Conservation (phyloP, 805 yeast species). For the Pichia paraexigua region DNA sequence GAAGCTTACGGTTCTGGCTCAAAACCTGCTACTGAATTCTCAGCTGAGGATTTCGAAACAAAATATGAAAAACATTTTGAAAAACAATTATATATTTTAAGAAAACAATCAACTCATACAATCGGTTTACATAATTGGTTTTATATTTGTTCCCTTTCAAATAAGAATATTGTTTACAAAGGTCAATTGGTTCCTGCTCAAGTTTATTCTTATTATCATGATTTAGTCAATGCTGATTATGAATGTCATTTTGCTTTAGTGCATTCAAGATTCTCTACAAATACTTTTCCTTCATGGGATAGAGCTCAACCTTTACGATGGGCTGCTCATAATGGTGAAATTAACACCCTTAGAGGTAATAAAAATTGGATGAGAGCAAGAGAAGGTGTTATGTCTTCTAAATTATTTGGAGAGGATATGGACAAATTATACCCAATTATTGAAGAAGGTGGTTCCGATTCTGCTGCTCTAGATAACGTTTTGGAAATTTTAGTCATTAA, state of each 20-base stretch:
- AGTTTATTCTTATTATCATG: slow-evolving; percentile 91
- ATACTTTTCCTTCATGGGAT: slow-evolving; percentile 99
- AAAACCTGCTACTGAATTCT: slow-evolving; percentile 23
- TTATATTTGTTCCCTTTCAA: slow-evolving; percentile 87
- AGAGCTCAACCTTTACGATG: slow-evolving; percentile 96
- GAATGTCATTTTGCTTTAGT: slow-evolving; percentile 94
- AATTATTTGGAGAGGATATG: slow-evolving; percentile 82
- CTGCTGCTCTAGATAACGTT: slow-evolving; percentile 96
- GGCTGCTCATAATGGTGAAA: slow-evolving; percentile 99
- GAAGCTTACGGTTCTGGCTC: slow-evolving; percentile 37
- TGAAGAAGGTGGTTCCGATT: slow-evolving; percentile 98
- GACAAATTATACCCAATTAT: slow-evolving; percentile 90
- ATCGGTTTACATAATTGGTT: slow-evolving; percentile 97
- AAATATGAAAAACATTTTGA: slow-evolving; percentile 62
- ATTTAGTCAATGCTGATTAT: slow-evolving; percentile 81
- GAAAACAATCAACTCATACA: slow-evolving; percentile 84
- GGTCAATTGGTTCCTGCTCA: slow-evolving; percentile 97
- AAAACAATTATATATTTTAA: slow-evolving; percentile 72
- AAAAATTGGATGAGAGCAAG: slow-evolving; percentile 99
- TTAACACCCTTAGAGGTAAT: slow-evolving; percentile 93
- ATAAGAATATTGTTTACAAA: slow-evolving; percentile 87
- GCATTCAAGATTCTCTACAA: slow-evolving; percentile 95
- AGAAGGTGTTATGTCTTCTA: slow-evolving; percentile 91
- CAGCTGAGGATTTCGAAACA: slow-evolving; percentile 47
- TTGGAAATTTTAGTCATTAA: slow-evolving; percentile 85